Evolutionary conservation across 2,329 filamentous ascomycete species (phyloP).

Genomic region (Tolypocladium tundrense): DNA sequence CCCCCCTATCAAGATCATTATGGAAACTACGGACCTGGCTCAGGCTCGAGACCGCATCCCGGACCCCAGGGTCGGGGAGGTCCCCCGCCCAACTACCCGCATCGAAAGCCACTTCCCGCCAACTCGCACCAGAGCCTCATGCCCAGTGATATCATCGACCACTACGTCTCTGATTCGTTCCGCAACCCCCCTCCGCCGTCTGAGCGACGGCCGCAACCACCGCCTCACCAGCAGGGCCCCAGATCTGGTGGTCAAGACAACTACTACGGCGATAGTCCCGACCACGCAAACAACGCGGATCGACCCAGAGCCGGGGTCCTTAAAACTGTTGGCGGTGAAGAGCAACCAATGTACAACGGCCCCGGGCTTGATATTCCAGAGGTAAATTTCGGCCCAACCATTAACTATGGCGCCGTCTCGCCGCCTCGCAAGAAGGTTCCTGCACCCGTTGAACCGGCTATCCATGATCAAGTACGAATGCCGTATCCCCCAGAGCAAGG

Average conservation of each 20-base stretch:
- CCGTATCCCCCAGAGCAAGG: constrained; percentile 20
- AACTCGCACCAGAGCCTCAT: constrained; percentile 18
- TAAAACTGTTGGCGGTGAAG: constrained; percentile 60
- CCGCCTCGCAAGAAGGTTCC: constrained; percentile 20
- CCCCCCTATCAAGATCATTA: constrained; percentile 11
- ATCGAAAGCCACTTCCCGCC: constrained; percentile 19
- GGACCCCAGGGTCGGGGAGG: constrained; percentile 15
- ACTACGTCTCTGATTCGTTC: constrained; percentile 20
- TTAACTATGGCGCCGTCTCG: constrained; percentile 46
- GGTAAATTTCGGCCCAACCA: constrained; percentile 79
- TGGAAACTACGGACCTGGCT: constrained; percentile 14
- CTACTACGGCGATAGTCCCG: constrained; percentile 50
- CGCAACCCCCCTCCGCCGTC: constrained; percentile 7
- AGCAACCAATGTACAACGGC: constrained; percentile 13
- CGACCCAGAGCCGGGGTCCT: constrained; percentile 69
- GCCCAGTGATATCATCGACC: constrained; percentile 28
- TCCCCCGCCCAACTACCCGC: constrained; percentile 10
- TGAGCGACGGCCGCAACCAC: constrained; percentile 5
- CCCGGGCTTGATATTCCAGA: constrained; percentile 51
- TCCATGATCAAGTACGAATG: constrained; percentile 10
- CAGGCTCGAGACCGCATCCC: constrained; percentile 9
- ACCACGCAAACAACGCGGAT: constrained; percentile 42
- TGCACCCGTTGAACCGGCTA: constrained; percentile 4
- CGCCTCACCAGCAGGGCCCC: constrained; percentile 13
- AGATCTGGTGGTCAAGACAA: constrained; percentile 27